phyloP scores from a whole-genome alignment of 2,329 filamentous ascomycete genomes.

The Falciphora oryzae region DNA sequence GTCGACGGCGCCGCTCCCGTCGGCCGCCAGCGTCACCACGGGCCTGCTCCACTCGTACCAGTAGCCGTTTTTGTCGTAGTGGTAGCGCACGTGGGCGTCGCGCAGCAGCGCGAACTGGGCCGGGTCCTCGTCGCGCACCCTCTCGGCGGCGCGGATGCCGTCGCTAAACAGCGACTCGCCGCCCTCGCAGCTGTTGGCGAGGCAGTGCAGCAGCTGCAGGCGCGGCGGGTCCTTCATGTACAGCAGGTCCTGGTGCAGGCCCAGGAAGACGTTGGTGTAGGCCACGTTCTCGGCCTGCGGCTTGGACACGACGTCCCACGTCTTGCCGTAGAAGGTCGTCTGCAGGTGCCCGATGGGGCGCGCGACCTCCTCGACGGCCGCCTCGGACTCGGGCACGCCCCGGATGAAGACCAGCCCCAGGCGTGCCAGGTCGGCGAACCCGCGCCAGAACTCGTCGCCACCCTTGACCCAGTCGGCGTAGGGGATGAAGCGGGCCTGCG shows the following conservation, averaged over 20 bases:
- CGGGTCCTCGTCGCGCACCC: conserved; percentile 19
- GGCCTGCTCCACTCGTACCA: conserved; percentile 55
- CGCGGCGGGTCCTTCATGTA: conserved; percentile 77
- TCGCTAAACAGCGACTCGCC: conserved; percentile 87
- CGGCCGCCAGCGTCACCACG: conserved; percentile 37
- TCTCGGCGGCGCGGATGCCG: conserved; percentile 53
- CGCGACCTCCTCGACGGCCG: conserved; percentile 62
- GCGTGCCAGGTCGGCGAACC: conserved; percentile 55
- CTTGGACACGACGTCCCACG: conserved; percentile 83
- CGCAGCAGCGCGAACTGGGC: conserved; percentile 57
- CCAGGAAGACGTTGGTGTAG: conserved; percentile 75
- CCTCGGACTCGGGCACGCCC: conserved; percentile 62
- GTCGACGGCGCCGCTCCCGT: conserved; percentile 22
- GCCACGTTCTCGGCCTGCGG: conserved; percentile 85
- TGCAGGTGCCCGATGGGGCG: conserved; percentile 70
- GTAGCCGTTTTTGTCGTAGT: conserved; percentile 62
- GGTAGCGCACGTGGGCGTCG: conserved; percentile 55
- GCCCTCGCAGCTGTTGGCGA: conserved; percentile 72
- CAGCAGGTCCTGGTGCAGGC: conserved; percentile 88
- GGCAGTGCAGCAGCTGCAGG: conserved; percentile 83
- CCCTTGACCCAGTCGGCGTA: conserved; percentile 67
- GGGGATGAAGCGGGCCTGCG: conserved; percentile 45
- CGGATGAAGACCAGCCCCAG: conserved; percentile 74
- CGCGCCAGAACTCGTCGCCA: conserved; percentile 51
- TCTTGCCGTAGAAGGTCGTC: conserved; percentile 85